Conservation (phyloP, 495 filamentous ascomycete genomes). For the Hypoxylon rickii region DNA sequence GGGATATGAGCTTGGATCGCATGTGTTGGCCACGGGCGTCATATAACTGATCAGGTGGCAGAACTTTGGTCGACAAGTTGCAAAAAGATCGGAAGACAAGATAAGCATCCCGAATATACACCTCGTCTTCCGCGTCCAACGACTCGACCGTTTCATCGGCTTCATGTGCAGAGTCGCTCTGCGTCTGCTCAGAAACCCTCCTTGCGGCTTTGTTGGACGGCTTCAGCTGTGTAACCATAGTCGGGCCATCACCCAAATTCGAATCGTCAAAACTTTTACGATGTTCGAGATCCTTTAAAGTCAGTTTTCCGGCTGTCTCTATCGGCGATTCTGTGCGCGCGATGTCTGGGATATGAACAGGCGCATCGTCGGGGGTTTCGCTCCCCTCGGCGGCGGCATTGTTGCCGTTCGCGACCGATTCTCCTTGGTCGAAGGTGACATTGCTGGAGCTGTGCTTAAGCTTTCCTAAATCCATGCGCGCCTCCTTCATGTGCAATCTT, state of each 20-base stretch:
- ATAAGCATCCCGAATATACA: constrained; percentile 95
- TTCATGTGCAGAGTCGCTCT: constrained; percentile 49
- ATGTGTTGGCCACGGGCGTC: constrained; percentile 93
- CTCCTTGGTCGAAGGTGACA: constrained; percentile 48
- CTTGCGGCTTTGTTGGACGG: constrained; percentile 55
- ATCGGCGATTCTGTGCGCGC: constrained; percentile 55
- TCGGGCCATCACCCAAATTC: constrained; percentile 86
- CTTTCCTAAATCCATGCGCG: constrained; percentile 58
- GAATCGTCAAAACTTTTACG: constrained; percentile 93
- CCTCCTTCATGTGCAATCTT: constrained; percentile 85
- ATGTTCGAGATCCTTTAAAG: constrained; percentile 92
- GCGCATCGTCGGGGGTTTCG: constrained; percentile 45
- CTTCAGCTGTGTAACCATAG: constrained; percentile 85
- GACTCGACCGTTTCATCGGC: constrained; percentile 61
- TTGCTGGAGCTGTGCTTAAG: constrained; percentile 53
- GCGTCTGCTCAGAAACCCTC: constrained; percentile 61
- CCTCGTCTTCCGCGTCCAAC: constrained; percentile 88
- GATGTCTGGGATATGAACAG: constrained; percentile 55
- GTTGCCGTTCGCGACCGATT: constrained; percentile 40
- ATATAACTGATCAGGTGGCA: constrained; percentile 86
- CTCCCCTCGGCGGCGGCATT: constrained; percentile 42
- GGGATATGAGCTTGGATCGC: constrained; percentile 93
- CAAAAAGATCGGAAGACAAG: constrained; percentile 97
- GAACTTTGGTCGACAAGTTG: constrained; percentile 89
- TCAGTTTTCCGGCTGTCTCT: constrained; percentile 74